Base-by-base conservation (phyloP, 805 yeast species). In the Monosporozyma solicola region DNA sequence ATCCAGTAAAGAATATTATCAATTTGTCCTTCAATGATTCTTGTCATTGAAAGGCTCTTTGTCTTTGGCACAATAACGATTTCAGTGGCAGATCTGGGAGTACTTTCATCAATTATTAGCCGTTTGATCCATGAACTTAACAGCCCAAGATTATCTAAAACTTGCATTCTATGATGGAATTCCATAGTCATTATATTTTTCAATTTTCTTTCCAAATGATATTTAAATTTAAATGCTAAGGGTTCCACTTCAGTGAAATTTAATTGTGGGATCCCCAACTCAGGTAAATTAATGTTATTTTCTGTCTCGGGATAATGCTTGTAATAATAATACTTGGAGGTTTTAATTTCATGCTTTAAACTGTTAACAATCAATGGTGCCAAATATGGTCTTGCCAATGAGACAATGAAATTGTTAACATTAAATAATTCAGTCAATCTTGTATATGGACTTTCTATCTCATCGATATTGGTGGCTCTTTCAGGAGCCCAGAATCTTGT, bases 31-130 rank as follows among this genome's bases (percentile, higher is more conserved):
- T 89, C 96, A 61, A 89, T 79, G 0, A 90, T 83, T 58, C 89
- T 74, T 46, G 89, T 84, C 55, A 88, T 79, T 59, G 89, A 73
- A 49, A 90, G 70, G 37, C 88, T 82, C 52, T 85, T 75, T 49
- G 90, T 72, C 62, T 85, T 92, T 0, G 98, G 98, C 4, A 92
- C 97, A 43, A 94, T 85, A 0, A 96, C 87, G 16, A 92, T 82
- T 62, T 92, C 97, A 53, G 88, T 80, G 7, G 90, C 81, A 32
- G 85, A 79, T 55, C 82, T 77, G 1, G 95, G 91, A 1, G 91
- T 84, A 60, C 84, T 84, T 64, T 92, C 98, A 68, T 92, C 97
- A 50, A 90, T 83, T 35, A 92, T 84, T 50, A 90, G 69, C 62
- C 95, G 76, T 61, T 85, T 86, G 53, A 89, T 69, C 55, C 83